These are phyloP conservation scores for Lupinus albus DNA, from an alignment of 306 rosid species.

Conservation along the genomic window DNA sequence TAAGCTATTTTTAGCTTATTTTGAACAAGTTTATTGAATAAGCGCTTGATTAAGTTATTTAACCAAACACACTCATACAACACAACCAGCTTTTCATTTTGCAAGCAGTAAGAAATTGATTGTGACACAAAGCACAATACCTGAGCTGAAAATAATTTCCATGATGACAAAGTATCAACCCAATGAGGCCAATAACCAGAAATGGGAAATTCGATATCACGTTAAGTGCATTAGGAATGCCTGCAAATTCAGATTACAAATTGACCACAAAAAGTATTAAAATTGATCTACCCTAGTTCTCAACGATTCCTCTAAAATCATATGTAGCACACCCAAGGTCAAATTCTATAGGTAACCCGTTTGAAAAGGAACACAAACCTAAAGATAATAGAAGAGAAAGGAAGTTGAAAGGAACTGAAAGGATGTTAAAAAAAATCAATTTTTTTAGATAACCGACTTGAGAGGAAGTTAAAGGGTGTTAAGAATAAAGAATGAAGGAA, in stretches of 20 bases:
- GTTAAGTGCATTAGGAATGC: slow-evolving; percentile 78
- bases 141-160: slow-evolving; percentile 72
- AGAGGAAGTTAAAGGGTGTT: not conserved
- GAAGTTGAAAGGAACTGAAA: not conserved
- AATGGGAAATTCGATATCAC: slow-evolving; percentile 90
- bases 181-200: slow-evolving; percentile 69
- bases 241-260: slow-evolving; percentile 44
- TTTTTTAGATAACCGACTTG: too few relatives aligned
- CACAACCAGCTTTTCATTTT: not conserved
- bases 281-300: not conserved
- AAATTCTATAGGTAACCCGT: not conserved
- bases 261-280: not conserved
- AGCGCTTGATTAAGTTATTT: too few relatives aligned
- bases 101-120: slow-evolving; percentile 14
- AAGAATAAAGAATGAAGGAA: not conserved
- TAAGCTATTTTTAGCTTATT: too few relatives aligned
- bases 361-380: not conserved
- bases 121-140: slow-evolving; percentile 45
- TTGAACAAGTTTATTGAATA: too few relatives aligned
- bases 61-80: not conserved
- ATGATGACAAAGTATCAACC: slow-evolving; percentile 66
- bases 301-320: not conserved
- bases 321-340: not conserved
- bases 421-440: not conserved
- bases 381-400: too few relatives aligned